Evolutionary conservation across 495 filamentous ascomycete species (phyloP), one percentile per base, ranked within the genome.

Genomic region (Podospora pseudocomata): DNA sequence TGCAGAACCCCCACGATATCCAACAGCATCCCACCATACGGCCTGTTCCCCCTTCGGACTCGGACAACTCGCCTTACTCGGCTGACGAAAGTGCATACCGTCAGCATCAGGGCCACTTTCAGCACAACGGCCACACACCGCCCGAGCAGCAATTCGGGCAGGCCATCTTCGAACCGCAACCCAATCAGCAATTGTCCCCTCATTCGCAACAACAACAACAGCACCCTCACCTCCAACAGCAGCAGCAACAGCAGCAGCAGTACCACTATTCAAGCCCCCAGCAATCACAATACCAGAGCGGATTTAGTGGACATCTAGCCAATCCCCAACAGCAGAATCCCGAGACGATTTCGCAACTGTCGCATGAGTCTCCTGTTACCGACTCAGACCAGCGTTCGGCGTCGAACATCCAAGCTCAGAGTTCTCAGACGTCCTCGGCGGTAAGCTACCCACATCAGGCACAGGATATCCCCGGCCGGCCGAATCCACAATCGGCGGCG

Each of bases 321-420:
- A 80, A 73, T 63, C 73, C 77, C 56, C 80, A 81, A 65, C 78
- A 75, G n/a, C 80, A 83, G 19, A 86, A 85, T 68, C 77, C 83
- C 18, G 82, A 86, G 71, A 78, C 84, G 60, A 67, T 87, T 67
- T 83, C 86, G 54, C 88, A 89, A 75, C 77, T 88, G 67, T 90
- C 88, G 73, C 85, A 84, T 77, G 88, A 90, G 64, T 86, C 86
- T 60, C 80, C 83, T 53, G 73, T 78, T 16, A 81, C 76, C 27
- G 84, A 80, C 66, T 79, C 76, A 59, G 82, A 80, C 68, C 81
- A 78, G 54, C 77, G 69, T 59, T 73, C 79, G 70, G 67, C 74
- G 39, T 78, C 71, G 72, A 81, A 75, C 73, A 72, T 81, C 27
- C 80, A 70, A 64, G 66, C 69, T 27, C 66, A 79, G 58, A 77